Percentiles rank a stretch among this genome's conserved stretches.
phyloP scores from a whole-genome alignment of 129 eudicot species.

The Centrapalus pauciflorus region DNA sequence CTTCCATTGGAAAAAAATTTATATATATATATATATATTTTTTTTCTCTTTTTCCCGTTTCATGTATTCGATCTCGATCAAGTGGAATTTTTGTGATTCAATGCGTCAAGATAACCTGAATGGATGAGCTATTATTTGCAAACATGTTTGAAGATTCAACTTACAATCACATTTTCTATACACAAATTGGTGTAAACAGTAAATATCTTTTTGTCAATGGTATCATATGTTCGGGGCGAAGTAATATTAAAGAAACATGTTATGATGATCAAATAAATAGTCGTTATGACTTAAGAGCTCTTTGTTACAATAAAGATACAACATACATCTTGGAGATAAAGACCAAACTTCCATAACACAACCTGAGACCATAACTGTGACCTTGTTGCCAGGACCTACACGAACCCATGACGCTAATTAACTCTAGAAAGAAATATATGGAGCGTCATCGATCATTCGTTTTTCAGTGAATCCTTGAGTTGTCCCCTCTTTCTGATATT shows the following conservation, averaged over 20 bases:
- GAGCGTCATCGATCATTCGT: slow-evolving; percentile 22
- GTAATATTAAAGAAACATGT: too few relatives aligned
- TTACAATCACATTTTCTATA: background rate
- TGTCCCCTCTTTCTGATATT: slow-evolving; percentile 67
- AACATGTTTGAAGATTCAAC: too few relatives aligned
- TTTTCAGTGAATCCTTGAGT: slow-evolving; percentile 64
- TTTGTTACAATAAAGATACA: background rate
- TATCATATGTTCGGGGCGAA: too few relatives aligned
- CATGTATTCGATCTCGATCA: background rate
- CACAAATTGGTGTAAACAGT: background rate
- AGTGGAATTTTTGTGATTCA: background rate
- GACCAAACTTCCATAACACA: too few relatives aligned
- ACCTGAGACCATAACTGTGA: too few relatives aligned
- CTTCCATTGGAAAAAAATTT: slow-evolving; percentile 2
- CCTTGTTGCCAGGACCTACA: background rate
- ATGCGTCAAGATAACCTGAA: background rate
- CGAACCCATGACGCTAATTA: background rate
- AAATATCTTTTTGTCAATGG: too few relatives aligned
- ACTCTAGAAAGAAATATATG: background rate
- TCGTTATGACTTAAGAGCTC: background rate
- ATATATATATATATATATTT: slow-evolving; percentile 18
- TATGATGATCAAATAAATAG: slow-evolving; percentile 2
- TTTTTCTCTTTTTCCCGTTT: background rate
- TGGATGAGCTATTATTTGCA: background rate
- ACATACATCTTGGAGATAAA: too few relatives aligned